Evolutionary conservation across 1,284 basidiomycete genomes (phyloP), one percentile per base, ranked within the genome.

Genomic region (Volvariella surrecta): DNA sequence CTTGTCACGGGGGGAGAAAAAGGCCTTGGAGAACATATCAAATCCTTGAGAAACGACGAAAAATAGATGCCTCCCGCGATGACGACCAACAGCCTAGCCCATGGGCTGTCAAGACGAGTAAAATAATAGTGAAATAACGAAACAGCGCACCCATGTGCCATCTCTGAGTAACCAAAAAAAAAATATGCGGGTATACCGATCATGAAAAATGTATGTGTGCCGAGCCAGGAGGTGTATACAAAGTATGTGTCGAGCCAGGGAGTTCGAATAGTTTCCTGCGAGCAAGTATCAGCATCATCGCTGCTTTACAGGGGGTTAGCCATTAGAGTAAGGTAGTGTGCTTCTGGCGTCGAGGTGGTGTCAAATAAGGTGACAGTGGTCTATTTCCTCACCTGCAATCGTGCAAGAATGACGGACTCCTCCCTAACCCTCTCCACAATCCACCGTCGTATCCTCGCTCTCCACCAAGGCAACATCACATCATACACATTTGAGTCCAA

Each of bases 151-250:
- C 82, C 89, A 56, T 81, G 62, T 3, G 83, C 90, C 37, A 81
- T 67, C 39, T 82, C 72, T 1, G 68, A 68, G 48, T 80, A 76
- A 1, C 91, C 91, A 54, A 95, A 90, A 74, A 93, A 97, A 59
- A 86, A 95, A 45, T 89, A 71, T 2, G 84, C 69, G 0, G 95
- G 94, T 1, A 98, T 66, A 51, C 89, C 77, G 19, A 83, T 79
- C 78, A 95, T 89, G 70, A 98, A 98, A 68, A 95, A 97, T 0
- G 89, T 94, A 58, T 97, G 94, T 0, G 92, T 90, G 0, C 90
- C 90, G 38, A 96, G 74, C 0, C 89, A 73, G 1, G 90, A 92
- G 0, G 89, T 87, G 59, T 94, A 90, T 46, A 95, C 82, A 58
- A 99, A 97, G 58, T 89, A 97, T 1, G 67, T 68, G 61, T 99